Base-by-base conservation (phyloP, 2,329 filamentous ascomycete genomes). In the Neofusicoccum sp. region DNA sequence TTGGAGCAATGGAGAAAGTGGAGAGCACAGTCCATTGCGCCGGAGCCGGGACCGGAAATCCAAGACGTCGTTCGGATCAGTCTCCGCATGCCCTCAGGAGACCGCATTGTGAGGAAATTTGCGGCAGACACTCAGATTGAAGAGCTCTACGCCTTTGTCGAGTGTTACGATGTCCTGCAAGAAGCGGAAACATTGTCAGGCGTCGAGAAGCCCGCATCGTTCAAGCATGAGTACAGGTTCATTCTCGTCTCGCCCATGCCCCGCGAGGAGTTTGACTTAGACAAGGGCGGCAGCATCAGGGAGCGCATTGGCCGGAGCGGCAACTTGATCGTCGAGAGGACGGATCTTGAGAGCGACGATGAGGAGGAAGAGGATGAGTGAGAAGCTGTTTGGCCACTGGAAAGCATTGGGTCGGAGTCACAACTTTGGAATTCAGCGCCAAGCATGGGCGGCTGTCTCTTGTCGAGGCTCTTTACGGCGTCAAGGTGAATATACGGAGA, bases 61-160 rank as follows among this genome's bases (percentile, higher is more conserved):
- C 88, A 89, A 65, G 87, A 89, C 61, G 82, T 87, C 0, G 89
- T 96, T 16, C 85, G 92, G n/a, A 80, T 89, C 56, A 86, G 83
- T 64, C 75, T 89, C 28, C 80, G 85, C 12, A 75, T 88, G 68
- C 79, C 81, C 0, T 88, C 84, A 4, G 89, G 86, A 0, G 89
- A 91, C 51, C 83, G 93, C 43, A 84, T 96, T 2, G 84, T 96
- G 60, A 84, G 93, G 43, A 85, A 84, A 53, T 98, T 99, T 72
- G 74, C 80, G 0, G 79, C 82, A 1, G 80, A 85, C n/a, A 85
- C 89, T 0, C 81, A 84, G 2, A 79, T 98, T 38, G 93, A 98
- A 71, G 92, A 97, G 69, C 78, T 99, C 5, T 98, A 98, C 74
- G 95, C 93, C 0, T 97, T 96, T 76, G 92, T 98, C 2, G 95